phyloP scores from a whole-genome alignment of 305 asterid genomes.

The Coffea humblotiana region DNA sequence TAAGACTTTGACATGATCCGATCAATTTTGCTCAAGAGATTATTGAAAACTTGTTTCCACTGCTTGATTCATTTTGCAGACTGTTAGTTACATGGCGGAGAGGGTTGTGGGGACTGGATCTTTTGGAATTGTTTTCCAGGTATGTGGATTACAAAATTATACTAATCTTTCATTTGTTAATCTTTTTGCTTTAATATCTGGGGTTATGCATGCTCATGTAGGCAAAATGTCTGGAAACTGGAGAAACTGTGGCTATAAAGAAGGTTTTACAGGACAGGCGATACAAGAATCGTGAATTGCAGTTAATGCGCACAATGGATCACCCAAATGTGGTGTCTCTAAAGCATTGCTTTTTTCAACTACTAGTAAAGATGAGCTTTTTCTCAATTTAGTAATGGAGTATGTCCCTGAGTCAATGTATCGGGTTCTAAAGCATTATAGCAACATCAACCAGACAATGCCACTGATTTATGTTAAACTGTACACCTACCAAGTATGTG shows the following conservation, averaged over 20 bases:
- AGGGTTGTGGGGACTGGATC: conserved; percentile 96
- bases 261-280: conserved; percentile 94
- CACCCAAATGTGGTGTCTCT: conserved; percentile 90
- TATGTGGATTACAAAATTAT: conserved; percentile 23
- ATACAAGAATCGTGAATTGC: conserved; percentile 90
- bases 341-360: conserved; percentile 90
- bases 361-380: conserved; percentile 78
- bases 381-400: conserved; percentile 92
- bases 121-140: conserved; percentile 90
- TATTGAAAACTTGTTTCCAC: background rate
- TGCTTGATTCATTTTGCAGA: conserved; percentile 47
- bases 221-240: conserved; percentile 96
- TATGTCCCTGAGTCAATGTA: conserved; percentile 88
- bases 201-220: conserved; percentile 23
- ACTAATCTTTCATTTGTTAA: conserved; percentile 6
- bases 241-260: conserved; percentile 94
- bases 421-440: conserved; percentile 71
- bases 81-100: conserved; percentile 95
- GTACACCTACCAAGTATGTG: conserved; percentile 81
- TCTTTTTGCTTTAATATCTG: background rate
- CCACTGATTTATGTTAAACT: conserved; percentile 93
- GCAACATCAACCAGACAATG: conserved; percentile 78
- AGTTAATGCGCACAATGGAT: conserved; percentile 88
- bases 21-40: background rate
- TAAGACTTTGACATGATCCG: background rate